phyloP scores from a whole-genome alignment of 176 grass and related monocot species.

The Carex pumila region DNA sequence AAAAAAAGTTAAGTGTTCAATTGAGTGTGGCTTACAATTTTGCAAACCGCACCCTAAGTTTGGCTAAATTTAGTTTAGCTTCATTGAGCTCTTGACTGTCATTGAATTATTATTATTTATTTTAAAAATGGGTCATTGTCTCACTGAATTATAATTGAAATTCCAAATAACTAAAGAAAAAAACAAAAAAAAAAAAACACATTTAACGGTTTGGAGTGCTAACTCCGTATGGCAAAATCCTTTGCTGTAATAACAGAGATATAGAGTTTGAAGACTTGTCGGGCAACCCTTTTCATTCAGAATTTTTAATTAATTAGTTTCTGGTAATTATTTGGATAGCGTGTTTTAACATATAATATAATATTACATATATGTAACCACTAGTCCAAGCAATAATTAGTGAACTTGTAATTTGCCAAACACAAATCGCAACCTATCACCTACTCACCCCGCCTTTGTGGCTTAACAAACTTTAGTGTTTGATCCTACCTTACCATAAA shows the following conservation, averaged over 20 bases:
- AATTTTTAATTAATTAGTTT: neutral
- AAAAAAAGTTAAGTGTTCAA: neutral
- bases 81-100: neutral
- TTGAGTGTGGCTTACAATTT: neutral
- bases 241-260: too few relatives aligned
- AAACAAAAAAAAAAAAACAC: too few relatives aligned
- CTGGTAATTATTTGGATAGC: neutral
- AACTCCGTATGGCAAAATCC: too few relatives aligned
- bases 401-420: neutral
- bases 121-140: neutral
- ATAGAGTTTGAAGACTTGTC: too few relatives aligned
- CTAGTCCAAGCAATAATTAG: neutral
- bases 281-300: neutral
- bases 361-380: neutral
- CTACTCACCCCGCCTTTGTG: neutral
- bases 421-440: neutral
- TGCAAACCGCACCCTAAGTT: neutral
- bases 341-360: neutral
- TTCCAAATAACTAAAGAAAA: neutral
- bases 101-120: neutral
- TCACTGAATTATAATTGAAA: neutral
- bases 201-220: too few relatives aligned
- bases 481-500: neutral
- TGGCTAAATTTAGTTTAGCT: neutral
- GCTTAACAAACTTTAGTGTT: neutral